Percentiles rank a stretch among this genome's conserved stretches.
Evolutionary conservation across 1,139 yeast species (phyloP).

Genomic region (Entelexis paramagnoliae): DNA sequence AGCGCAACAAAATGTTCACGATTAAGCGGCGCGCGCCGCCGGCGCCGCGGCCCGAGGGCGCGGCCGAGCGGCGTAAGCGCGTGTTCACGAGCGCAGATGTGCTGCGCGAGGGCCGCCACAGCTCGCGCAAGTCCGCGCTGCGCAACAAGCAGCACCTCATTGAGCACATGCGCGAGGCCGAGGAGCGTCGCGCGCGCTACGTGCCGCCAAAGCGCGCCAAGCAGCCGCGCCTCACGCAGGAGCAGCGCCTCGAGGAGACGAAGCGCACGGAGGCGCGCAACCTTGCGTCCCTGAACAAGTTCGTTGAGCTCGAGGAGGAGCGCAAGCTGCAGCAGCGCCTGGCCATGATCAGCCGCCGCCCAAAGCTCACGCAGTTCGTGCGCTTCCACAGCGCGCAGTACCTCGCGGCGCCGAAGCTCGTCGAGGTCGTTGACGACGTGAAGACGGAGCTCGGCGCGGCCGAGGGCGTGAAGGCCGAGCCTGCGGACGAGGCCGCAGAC

Average conservation of each 20-base stretch:
- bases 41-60: constrained; percentile 9
- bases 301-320: constrained; percentile 73
- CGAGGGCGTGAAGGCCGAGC: constrained; percentile 4
- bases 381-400: constrained; percentile 37
- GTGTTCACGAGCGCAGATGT: constrained; percentile 18
- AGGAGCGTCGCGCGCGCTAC: constrained; percentile 46
- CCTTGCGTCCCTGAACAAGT: constrained; percentile 57
- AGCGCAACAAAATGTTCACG: constrained; percentile 26
- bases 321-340: constrained; percentile 71
- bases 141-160: constrained; percentile 70
- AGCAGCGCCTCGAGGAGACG: constrained; percentile 76
- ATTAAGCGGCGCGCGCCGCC: constrained; percentile 21
- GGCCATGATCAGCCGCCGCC: constrained; percentile 54
- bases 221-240: constrained; percentile 54
- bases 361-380: constrained; percentile 47
- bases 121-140: constrained; percentile 69
- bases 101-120: constrained; percentile 50
- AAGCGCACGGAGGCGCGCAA: constrained; percentile 74
- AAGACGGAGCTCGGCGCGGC: background rate
- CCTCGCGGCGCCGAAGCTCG: constrained; percentile 7
- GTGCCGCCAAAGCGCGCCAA: constrained; percentile 34
- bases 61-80: constrained; percentile 11
- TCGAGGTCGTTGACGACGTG: constrained; percentile 10
- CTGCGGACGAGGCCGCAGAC: too few species aligned
- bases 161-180: constrained; percentile 60